A percentile compares a stretch with the other conserved stretches of the same genome.
phyloP scores from a whole-genome alignment of 331 rosid species.

The Erythrophleum ivorense region DNA sequence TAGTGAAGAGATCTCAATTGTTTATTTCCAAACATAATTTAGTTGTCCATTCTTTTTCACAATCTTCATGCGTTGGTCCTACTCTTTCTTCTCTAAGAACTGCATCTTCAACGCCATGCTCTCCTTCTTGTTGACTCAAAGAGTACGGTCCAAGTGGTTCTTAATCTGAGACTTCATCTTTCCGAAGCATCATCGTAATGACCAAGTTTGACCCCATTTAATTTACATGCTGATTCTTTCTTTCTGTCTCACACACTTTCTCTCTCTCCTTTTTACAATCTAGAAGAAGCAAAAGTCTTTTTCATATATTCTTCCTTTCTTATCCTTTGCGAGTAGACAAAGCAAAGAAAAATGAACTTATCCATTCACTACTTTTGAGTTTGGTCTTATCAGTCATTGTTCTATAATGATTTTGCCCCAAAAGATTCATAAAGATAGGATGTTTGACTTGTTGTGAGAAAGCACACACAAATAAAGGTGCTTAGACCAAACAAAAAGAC shows the following conservation, averaged over 20 bases:
- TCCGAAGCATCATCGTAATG: too few species aligned
- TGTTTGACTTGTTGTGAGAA: conserved; percentile 80
- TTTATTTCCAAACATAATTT: too few species aligned
- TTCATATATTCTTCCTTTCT: neutral
- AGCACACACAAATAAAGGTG: conserved; percentile 76
- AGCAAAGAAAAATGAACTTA: neutral
- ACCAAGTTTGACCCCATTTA: too few species aligned
- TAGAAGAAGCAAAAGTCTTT: neutral
- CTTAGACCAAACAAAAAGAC: conserved; percentile 82
- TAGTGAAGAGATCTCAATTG: too few species aligned
- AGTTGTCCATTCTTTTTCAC: too few species aligned
- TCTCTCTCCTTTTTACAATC: neutral
- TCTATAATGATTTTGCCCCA: neutral
- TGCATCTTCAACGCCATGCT: too few species aligned
- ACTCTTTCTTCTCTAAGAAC: too few species aligned
- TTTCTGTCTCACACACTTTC: neutral
- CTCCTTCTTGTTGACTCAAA: too few species aligned
- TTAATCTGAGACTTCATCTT: too few species aligned
- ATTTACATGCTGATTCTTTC: neutral
- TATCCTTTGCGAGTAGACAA: conserved; percentile 18
- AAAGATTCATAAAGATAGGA: conserved; percentile 48
- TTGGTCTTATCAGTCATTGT: too few species aligned
- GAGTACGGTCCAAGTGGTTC: too few species aligned
- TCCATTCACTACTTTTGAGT: conserved; percentile 8
- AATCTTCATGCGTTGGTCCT: too few species aligned